Evolutionary conservation across 345 rosid species (phyloP), one percentile per base, ranked within the genome.

Genomic region (Microcos paniculata): DNA sequence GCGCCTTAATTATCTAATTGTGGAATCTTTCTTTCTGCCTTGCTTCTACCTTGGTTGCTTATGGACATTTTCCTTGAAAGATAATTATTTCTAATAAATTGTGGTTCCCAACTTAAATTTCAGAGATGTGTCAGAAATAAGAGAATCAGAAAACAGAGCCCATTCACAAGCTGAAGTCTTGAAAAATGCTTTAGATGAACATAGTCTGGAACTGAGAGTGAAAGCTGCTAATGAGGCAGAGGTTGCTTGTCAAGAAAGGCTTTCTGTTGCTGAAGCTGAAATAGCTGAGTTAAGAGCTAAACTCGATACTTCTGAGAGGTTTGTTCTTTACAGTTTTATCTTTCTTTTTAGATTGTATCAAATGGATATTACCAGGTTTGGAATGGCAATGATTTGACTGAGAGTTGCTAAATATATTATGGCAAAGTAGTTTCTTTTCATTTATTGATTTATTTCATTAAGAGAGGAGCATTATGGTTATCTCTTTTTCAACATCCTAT

Each of bases 201-300:
- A 96, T 81, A 83, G 90, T 85, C 86, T 93, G 28, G 96, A 96
- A 84, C 78, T 96, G 87, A 90, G 99, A 87, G 97, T 93, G 74
- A 92, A 86, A 86, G 99, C 98, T 57, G 99, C 99, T 79, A 88
- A 88, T 75, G 97, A 93, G 84, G 91, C 96, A 33, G 95, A 92
- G 78, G 89, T 83, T 86, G 97, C 97, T 65, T 93, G 98, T 84
- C 96, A 88, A 77, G 87, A 83, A 85, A 91, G 99, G 83, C 98
- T 96, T 82, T 85, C 87, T 73, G 85, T 80, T 72, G 90, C 97
- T 45, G 91, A 92, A 89, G 94, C 90, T 81, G 97, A 96, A 88
- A 92, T 92, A 81, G 82, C 86, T 74, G 94, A 87, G 81, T 71
- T 93, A 81, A 86, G 93, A 88, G 86, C 84, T 76, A 88, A 91